A percentile compares a stretch with the other conserved stretches of the same genome.
These are phyloP conservation scores for Rutstroemia sp. DNA, from an alignment of 2,329 filamentous ascomycete species.

Conservation along the genomic window DNA sequence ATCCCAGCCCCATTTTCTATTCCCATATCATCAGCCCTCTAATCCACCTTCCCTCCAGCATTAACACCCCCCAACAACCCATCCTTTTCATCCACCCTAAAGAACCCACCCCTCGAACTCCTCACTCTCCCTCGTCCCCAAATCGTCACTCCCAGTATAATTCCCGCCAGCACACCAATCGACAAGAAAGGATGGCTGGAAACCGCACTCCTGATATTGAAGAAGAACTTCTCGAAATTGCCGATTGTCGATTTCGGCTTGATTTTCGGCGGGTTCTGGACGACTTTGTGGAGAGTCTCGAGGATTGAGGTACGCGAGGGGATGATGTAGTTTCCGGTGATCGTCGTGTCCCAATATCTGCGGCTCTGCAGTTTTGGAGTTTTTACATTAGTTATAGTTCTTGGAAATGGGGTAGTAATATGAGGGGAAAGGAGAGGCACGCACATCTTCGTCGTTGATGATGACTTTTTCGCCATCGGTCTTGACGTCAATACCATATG, in stretches of 20 bases:
- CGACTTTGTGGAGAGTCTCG: constrained; percentile 40
- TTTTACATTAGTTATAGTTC: constrained; percentile 26
- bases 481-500: constrained; percentile 80
- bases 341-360: constrained; percentile 89
- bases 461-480: constrained; percentile 85
- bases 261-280: constrained; percentile 52
- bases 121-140: constrained; percentile 48
- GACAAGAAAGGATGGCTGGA: constrained; percentile 52
- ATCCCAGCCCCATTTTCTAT: background rate
- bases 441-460: constrained; percentile 95
- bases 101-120: constrained; percentile 48
- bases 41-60: constrained; percentile 45
- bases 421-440: constrained; percentile 30
- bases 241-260: constrained; percentile 71
- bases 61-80: constrained; percentile 50
- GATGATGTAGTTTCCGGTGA: constrained; percentile 82
- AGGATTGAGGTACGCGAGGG: constrained; percentile 55
- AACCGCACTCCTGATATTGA: constrained; percentile 53
- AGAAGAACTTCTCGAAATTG: constrained; percentile 63
- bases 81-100: constrained; percentile 59
- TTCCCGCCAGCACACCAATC: constrained; percentile 48
- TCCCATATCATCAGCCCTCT: constrained; percentile 3
- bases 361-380: constrained; percentile 55
- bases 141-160: constrained; percentile 44
- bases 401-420: background rate